Evolutionary conservation across 768 basidiomycete genomes (phyloP), one percentile per base, ranked within the genome.

Genomic region (Hypsizygus marmoreus): DNA sequence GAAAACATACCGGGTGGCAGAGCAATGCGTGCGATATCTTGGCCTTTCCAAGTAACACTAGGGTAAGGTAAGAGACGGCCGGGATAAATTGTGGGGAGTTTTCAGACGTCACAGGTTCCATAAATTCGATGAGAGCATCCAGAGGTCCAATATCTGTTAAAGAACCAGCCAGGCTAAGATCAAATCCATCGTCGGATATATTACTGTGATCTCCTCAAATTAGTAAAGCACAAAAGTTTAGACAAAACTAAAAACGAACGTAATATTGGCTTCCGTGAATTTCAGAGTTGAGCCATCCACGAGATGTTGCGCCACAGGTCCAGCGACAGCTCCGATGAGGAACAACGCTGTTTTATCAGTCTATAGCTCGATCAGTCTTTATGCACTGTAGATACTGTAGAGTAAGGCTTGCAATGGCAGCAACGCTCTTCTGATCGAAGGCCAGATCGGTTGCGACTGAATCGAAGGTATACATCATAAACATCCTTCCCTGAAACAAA

Each of bases 281-380:
- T 69, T 65, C 38, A 88, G 59, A 4, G 69, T 50, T 0, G 86
- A 72, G 14, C 69, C 71, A 36, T 82, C 75, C 19, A 88, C 85
- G 12, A 89, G 72, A 53, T 73, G 68, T 61, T 87, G 86, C 2
- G 81, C 77, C 22, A 84, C 67, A 11, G 86, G 83, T 13, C 75
- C 81, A 31, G 84, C 82, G 23, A 88, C 82, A 3, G 79, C 83
- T n/a, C 84, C 83, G 30, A 88, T 82, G 39, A 88, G 71, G 64
- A 77, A 86, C 19, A 89, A 64, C 0, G 75, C 78, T 2, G 81
- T 81, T 49, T 73, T 56, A 59, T 88, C 87, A 2, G 80, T 82
- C 79, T 86, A 47, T 4, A 38, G 19, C 24, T 34, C 16, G 29
- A 35, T 59, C 31, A 50, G 29, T n/a, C n/a, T 26, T 40, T 24